Conservation (phyloP, 2,329 filamentous ascomycete genomes). For the Alternaria ethzedia region DNA sequence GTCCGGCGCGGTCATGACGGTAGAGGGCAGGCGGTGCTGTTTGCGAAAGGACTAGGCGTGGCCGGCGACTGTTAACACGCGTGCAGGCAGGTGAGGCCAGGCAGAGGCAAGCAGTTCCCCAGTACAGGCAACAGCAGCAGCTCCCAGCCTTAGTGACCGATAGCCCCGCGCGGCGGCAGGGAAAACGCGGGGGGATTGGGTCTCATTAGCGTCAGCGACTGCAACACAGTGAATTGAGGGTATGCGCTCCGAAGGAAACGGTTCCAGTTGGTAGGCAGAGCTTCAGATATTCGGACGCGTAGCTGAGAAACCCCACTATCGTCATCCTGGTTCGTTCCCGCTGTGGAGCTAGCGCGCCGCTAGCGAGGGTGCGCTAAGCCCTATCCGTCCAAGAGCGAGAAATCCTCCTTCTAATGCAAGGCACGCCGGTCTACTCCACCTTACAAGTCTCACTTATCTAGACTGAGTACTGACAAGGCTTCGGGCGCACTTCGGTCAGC, state of each 20-base stretch:
- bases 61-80: constrained; percentile 19
- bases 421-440: constrained; percentile 14
- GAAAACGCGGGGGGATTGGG: constrained; percentile 19
- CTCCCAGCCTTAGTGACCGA: constrained; percentile 32
- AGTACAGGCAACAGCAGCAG: constrained; percentile 31
- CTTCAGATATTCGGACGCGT: constrained; percentile 15
- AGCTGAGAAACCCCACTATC: constrained; percentile 10
- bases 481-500: constrained; percentile 9
- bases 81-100: constrained; percentile 25
- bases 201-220: constrained; percentile 36
- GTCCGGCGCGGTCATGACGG: constrained; percentile 44
- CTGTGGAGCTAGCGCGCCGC: constrained; percentile 5
- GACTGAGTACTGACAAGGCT: neutral
- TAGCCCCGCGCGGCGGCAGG: constrained; percentile 27
- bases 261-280: constrained; percentile 62
- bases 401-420: constrained; percentile 18
- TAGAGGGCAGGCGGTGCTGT: constrained; percentile 19
- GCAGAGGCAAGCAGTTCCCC: constrained; percentile 29
- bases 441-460: constrained; percentile 3
- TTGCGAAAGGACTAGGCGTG: constrained; percentile 25
- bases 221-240: neutral
- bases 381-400: constrained; percentile 1
- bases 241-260: neutral
- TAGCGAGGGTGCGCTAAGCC: constrained; percentile 9
- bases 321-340: constrained; percentile 14